Percentiles rank a stretch among this genome's conserved stretches.
phyloP scores from a whole-genome alignment of 352 stramenopile species.

The Globisporangium takayamanum region DNA sequence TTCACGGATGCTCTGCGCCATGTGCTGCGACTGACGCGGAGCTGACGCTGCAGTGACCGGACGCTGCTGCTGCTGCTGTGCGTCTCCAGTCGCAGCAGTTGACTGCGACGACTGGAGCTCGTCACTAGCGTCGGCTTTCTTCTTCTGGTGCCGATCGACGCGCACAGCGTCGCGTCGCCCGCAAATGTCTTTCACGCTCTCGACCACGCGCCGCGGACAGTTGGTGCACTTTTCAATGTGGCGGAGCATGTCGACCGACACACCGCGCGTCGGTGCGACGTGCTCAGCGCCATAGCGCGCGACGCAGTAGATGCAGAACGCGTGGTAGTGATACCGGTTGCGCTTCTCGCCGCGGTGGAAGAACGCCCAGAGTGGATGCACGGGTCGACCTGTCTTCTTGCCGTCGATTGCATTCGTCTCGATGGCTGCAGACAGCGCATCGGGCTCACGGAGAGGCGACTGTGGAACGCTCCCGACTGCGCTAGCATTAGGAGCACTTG shows the following conservation, averaged over 20 bases:
- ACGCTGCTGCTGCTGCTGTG: conserved; percentile 1
- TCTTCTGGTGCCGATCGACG: conserved; percentile 28
- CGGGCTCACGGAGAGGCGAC: too few relatives aligned
- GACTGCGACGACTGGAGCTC: not conserved
- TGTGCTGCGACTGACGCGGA: too few relatives aligned
- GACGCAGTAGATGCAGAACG: conserved; percentile 78
- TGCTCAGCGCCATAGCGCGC: conserved; percentile 42
- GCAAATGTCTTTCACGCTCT: conserved; percentile 54
- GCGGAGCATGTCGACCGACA: conserved; percentile 77
- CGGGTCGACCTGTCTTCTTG: conserved; percentile 68
- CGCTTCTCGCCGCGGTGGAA: conserved; percentile 83
- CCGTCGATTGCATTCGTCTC: conserved; percentile 2
- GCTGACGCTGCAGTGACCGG: not conserved
- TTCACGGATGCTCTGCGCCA: too few relatives aligned
- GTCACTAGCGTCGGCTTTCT: conserved; percentile 12
- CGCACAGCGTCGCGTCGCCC: conserved; percentile 35
- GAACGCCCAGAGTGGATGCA: conserved; percentile 73
- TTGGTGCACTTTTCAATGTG: conserved; percentile 69
- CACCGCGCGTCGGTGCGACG: conserved; percentile 61
- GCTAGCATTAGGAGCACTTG: too few relatives aligned
- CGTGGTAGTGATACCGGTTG: conserved; percentile 82
- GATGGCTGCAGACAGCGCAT: not conserved
- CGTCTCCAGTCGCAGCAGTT: not conserved
- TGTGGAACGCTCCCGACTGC: too few relatives aligned
- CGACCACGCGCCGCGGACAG: conserved; percentile 59